Evolutionary conservation across 2,329 filamentous ascomycete species (phyloP).

Genomic region (Cercospora canescens): DNA sequence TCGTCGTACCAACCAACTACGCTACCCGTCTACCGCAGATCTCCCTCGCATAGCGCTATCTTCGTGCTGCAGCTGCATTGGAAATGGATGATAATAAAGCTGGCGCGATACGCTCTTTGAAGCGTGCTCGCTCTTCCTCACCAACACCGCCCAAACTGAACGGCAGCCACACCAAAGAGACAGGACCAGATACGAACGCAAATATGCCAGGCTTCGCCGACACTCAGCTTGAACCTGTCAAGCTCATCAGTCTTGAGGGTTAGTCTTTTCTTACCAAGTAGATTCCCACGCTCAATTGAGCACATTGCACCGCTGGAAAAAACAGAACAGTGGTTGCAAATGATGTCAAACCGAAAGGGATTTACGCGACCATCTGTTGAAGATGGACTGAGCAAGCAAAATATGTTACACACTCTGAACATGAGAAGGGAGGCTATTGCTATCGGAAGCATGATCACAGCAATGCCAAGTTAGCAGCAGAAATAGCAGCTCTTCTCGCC

Average conservation of each 20-base stretch:
- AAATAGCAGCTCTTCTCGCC: background rate
- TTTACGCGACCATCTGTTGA: constrained; percentile 5
- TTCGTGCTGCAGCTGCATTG: background rate
- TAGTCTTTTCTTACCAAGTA: constrained; percentile 19
- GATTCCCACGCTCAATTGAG: background rate
- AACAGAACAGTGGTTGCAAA: background rate
- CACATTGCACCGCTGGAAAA: background rate
- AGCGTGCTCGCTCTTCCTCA: background rate
- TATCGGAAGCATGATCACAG: background rate
- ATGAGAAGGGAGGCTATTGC: background rate
- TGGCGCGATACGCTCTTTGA: background rate
- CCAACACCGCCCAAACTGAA: background rate
- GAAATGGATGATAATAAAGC: background rate
- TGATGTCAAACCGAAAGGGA: constrained; percentile 7
- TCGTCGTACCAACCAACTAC: constrained; percentile 4
- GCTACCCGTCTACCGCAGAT: background rate
- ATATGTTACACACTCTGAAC: constrained; percentile 2
- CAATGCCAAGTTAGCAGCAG: background rate
- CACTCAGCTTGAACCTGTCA: constrained; percentile 35
- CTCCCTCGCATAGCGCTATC: constrained; percentile 2
- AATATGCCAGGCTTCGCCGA: constrained; percentile 23
- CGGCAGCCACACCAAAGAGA: background rate
- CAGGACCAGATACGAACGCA: background rate
- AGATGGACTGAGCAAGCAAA: background rate
- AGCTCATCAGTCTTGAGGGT: constrained; percentile 37